A percentile compares a stretch with the other conserved stretches of the same genome.
Evolutionary conservation across 768 basidiomycete genomes (phyloP).

Genomic region (Coprinopsis strossmayeri): DNA sequence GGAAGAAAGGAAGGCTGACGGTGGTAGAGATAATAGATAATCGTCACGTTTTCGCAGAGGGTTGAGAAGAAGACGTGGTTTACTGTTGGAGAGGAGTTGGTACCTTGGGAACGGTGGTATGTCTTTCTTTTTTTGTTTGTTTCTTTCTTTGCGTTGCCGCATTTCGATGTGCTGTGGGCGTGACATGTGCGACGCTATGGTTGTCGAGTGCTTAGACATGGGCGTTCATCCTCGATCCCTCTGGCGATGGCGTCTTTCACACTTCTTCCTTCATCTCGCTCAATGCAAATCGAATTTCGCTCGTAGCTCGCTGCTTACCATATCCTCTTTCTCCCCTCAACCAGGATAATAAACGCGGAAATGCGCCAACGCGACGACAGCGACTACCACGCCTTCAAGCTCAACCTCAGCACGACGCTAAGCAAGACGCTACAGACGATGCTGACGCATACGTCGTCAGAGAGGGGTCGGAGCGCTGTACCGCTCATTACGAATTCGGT

Average conservation of each 20-base stretch:
- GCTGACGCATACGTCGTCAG: slow-evolving; percentile 74
- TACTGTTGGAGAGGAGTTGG: slow-evolving; percentile 69
- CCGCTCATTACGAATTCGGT: slow-evolving; percentile 73
- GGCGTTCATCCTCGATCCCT: too few species aligned
- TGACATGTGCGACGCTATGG: too few species aligned
- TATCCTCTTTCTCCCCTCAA: background rate
- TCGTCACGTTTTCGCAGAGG: slow-evolving; percentile 73
- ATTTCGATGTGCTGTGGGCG: too few species aligned
- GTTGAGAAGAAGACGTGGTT: slow-evolving; percentile 78
- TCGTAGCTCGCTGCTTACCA: too few species aligned
- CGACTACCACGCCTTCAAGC: slow-evolving; percentile 48
- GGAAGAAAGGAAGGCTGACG: background rate
- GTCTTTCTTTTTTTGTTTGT: too few species aligned
- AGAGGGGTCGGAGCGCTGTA: slow-evolving; percentile 65
- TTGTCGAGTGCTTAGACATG: too few species aligned
- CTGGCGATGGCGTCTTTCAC: too few species aligned
- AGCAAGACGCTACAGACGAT: slow-evolving; percentile 64
- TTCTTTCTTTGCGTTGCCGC: too few species aligned
- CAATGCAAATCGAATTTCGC: too few species aligned
- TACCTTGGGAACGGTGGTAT: slow-evolving; percentile 85
- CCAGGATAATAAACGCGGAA: slow-evolving; percentile 77
- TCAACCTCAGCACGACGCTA: slow-evolving; percentile 53
- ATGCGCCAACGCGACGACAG: slow-evolving; percentile 57
- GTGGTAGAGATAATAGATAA: slow-evolving; percentile 37
- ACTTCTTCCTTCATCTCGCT: too few species aligned